Percentiles rank a stretch among this genome's conserved stretches.
These are phyloP conservation scores for Seminavis robusta DNA, from an alignment of 108 stramenopile genomes.

Conservation along the genomic window DNA sequence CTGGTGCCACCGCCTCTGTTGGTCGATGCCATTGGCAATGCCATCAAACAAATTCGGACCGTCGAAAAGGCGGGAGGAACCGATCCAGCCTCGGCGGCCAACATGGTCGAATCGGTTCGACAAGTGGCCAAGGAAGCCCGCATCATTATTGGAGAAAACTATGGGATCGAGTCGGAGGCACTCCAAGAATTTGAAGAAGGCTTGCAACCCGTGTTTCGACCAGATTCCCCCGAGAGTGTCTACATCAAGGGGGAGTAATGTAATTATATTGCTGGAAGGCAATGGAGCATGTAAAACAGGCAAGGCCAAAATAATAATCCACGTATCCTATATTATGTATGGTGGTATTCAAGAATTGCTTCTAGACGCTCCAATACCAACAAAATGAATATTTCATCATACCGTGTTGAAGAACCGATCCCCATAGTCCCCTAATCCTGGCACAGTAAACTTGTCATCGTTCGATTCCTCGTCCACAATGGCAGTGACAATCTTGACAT, in stretches of 20 bases:
- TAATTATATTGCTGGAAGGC: too few species aligned
- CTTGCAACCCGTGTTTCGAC: conserved; percentile 78
- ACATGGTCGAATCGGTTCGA: conserved; percentile 68
- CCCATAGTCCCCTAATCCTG: conserved; percentile 97
- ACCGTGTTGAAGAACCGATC: conserved; percentile 92
- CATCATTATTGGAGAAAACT: conserved; percentile 57
- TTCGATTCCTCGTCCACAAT: conserved; percentile 90
- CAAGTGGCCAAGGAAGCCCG: conserved; percentile 77
- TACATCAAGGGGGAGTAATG: conserved; percentile 41
- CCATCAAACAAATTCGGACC: conserved; percentile 72
- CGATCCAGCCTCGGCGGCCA: conserved; percentile 52
- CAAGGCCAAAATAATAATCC: too few species aligned
- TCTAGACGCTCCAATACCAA: not conserved
- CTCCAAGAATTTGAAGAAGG: conserved; percentile 58
- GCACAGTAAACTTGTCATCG: conserved; percentile 94
- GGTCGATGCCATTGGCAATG: conserved; percentile 52
- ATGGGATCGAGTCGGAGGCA: conserved; percentile 62
- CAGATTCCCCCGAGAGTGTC: conserved; percentile 43
- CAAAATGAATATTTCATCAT: conserved; percentile 7
- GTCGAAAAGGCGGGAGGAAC: conserved; percentile 67
- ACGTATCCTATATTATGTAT: too few species aligned
- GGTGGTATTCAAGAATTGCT: not conserved
- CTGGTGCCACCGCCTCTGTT: conserved; percentile 65
- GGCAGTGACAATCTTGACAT: conserved; percentile 90
- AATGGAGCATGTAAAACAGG: too few species aligned